Percentiles rank a stretch among this genome's conserved stretches.
Evolutionary conservation across 306 rosid species (phyloP).

Genomic region (Vigna angularis): DNA sequence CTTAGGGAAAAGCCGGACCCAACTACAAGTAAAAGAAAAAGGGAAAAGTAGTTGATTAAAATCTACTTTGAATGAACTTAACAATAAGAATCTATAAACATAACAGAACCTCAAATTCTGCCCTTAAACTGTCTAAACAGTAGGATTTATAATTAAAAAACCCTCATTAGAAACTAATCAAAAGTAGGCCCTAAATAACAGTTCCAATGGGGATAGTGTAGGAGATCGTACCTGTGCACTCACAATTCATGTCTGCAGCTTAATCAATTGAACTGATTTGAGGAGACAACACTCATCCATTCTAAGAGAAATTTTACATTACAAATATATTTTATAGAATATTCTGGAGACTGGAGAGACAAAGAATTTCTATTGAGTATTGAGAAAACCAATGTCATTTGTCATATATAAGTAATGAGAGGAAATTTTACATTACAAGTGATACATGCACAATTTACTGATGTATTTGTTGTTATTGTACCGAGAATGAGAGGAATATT

Average conservation of each 20-base stretch:
- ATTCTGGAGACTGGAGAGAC: background rate
- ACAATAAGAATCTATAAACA: background rate
- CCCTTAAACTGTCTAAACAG: background rate
- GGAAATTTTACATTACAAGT: background rate
- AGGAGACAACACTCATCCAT: background rate
- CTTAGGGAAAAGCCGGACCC: background rate
- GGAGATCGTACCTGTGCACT: background rate
- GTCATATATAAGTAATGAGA: constrained; percentile 28
- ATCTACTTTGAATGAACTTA: background rate
- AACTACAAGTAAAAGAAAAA: background rate
- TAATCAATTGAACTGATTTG: background rate
- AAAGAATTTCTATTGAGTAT: constrained; percentile 37
- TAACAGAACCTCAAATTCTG: background rate
- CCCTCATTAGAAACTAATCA: background rate
- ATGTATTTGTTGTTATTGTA: constrained; percentile 56
- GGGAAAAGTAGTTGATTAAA: background rate
- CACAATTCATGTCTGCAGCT: background rate
- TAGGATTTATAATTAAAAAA: background rate
- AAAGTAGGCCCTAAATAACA: background rate
- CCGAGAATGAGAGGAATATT: constrained; percentile 42
- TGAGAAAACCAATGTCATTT: constrained; percentile 41
- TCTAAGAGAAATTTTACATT: background rate
- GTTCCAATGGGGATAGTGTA: background rate
- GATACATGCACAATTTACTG: constrained; percentile 56
- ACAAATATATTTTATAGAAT: background rate